Conservation (phyloP, 129 eudicot species). For the Chrysanthemum makinoi region DNA sequence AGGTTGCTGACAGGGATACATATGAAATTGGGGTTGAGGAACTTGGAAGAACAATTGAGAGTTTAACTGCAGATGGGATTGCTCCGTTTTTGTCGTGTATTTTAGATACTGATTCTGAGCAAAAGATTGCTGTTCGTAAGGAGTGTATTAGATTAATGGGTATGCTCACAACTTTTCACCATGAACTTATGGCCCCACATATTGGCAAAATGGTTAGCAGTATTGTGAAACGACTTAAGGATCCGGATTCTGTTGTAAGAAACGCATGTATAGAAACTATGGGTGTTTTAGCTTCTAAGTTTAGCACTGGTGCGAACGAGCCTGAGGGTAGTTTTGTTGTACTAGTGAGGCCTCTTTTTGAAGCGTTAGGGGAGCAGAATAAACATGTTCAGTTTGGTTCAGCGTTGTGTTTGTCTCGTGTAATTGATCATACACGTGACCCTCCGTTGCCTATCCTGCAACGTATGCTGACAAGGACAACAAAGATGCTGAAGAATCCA, state of each 20-base stretch:
- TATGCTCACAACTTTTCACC: slow-evolving; percentile 55
- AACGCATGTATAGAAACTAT: slow-evolving; percentile 76
- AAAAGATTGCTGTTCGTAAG: slow-evolving; percentile 73
- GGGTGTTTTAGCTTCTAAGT: slow-evolving; percentile 72
- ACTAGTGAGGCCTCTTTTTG: slow-evolving; percentile 82
- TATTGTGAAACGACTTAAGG: slow-evolving; percentile 79
- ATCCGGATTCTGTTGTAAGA: slow-evolving; percentile 78
- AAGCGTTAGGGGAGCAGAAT: slow-evolving; percentile 86
- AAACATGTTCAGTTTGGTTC: slow-evolving; percentile 76
- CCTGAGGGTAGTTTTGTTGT: slow-evolving; percentile 53
- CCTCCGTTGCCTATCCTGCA: slow-evolving; percentile 71
- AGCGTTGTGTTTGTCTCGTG: slow-evolving; percentile 78
- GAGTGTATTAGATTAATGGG: slow-evolving; percentile 80
- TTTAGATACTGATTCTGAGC: slow-evolving; percentile 72
- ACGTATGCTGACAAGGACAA: slow-evolving; percentile 69
- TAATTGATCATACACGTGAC: slow-evolving; percentile 58
- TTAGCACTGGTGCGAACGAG: slow-evolving; percentile 39
- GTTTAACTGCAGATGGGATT: slow-evolving; percentile 63
- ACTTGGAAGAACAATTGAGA: slow-evolving; percentile 55
- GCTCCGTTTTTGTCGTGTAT: slow-evolving; percentile 68
- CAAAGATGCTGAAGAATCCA: slow-evolving; percentile 82
- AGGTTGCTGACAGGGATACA: slow-evolving; percentile 86
- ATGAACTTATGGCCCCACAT: slow-evolving; percentile 50
- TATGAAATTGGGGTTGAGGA: slow-evolving; percentile 79
- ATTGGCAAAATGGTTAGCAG: slow-evolving; percentile 66